Evolutionary conservation across 345 rosid species (phyloP).

Genomic region (Eucalyptus coolabah): DNA sequence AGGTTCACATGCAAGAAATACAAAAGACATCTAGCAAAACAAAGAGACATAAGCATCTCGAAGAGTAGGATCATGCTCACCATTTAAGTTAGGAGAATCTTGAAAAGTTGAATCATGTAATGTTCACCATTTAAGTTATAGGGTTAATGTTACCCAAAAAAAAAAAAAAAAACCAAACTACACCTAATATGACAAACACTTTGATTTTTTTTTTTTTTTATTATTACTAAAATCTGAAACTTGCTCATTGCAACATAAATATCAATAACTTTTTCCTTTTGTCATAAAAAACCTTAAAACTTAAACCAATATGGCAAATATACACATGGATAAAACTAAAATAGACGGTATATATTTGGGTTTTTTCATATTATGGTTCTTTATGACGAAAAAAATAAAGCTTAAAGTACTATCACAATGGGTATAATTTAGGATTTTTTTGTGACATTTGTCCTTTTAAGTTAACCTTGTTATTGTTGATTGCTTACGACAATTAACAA

Average conservation of each 20-base stretch:
- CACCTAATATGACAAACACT: not conserved
- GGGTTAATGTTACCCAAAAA: not conserved
- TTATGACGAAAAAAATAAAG: too few species aligned
- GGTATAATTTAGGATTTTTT: too few species aligned
- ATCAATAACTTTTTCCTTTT: not conserved
- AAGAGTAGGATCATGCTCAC: not conserved
- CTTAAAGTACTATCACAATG: not conserved
- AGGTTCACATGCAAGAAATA: not conserved
- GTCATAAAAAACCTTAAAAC: not conserved
- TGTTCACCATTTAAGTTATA: not conserved
- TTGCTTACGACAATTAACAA: not conserved
- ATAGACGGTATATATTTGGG: not conserved
- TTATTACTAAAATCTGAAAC: too few species aligned
- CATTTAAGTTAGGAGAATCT: not conserved
- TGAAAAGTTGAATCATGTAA: not conserved
- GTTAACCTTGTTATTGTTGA: not conserved
- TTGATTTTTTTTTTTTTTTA: accelerated
- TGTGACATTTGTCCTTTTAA: not conserved
- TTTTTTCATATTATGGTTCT: not conserved
- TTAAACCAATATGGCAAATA: not conserved
- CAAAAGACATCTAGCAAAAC: not conserved
- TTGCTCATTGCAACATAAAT: too few species aligned
- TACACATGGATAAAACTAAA: not conserved
- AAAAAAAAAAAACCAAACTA: not conserved
- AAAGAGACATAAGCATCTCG: not conserved